These are phyloP conservation scores for Pythium guiyangense DNA, from an alignment of 352 stramenopile genomes.

Conservation along the genomic window DNA sequence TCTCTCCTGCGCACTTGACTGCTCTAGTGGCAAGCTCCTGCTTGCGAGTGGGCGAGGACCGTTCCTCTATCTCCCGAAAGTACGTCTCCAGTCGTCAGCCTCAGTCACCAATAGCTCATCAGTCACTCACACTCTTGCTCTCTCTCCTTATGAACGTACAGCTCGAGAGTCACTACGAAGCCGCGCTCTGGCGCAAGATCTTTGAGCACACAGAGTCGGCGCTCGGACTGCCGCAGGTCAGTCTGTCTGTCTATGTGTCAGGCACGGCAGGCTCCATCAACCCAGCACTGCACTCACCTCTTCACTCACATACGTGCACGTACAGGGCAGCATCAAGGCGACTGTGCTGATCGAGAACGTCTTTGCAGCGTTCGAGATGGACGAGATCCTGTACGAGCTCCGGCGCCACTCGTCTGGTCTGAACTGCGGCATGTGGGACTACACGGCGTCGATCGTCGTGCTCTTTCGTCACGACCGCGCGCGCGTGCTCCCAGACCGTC, in stretches of 20 bases:
- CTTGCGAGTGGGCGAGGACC: constrained; percentile 73
- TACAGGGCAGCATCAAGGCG: constrained; percentile 72
- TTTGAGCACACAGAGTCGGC: constrained; percentile 90
- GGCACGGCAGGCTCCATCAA: too few relatives aligned
- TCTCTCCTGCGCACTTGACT: background rate
- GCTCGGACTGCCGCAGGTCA: constrained; percentile 78
- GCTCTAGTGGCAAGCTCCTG: constrained; percentile 60
- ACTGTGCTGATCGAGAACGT: constrained; percentile 97
- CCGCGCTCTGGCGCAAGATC: constrained; percentile 92
- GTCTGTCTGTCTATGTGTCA: too few relatives aligned
- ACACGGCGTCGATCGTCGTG: constrained; percentile 96
- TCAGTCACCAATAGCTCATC: background rate
- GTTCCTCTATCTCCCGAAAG: constrained; percentile 95
- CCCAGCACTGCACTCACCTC: background rate
- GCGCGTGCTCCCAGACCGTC: constrained; percentile 91
- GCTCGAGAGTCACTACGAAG: constrained; percentile 92
- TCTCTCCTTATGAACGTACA: constrained; percentile 10
- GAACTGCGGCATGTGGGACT: constrained; percentile 98
- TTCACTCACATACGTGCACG: too few relatives aligned
- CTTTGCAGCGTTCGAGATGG: constrained; percentile 96
- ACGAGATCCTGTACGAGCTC: constrained; percentile 95
- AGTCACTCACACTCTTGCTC: background rate
- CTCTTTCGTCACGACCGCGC: constrained; percentile 80
- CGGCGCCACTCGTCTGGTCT: constrained; percentile 92
- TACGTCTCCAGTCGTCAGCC: constrained; percentile 2